A percentile compares a stretch with the other conserved stretches of the same genome.
phyloP scores from a whole-genome alignment of 495 filamentous ascomycete genomes.

The Choiromyces venosus region DNA sequence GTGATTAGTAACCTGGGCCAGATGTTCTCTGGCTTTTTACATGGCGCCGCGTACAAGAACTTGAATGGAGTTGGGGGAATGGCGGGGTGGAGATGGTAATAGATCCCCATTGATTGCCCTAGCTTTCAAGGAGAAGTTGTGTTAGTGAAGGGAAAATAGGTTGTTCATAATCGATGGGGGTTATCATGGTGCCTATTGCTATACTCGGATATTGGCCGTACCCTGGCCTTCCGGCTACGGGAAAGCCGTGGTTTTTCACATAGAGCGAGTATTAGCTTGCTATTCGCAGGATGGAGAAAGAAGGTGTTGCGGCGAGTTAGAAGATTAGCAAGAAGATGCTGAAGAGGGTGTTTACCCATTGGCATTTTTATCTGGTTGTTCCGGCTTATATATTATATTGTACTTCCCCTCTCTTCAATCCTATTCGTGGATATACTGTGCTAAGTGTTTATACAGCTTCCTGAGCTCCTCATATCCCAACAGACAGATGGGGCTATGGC shows the following conservation, averaged over 20 bases:
- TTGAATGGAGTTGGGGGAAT: constrained; percentile 45
- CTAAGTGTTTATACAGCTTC: constrained; percentile 45
- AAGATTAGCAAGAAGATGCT: constrained; percentile 45
- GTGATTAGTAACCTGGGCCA: constrained; percentile 32
- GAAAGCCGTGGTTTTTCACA: constrained; percentile 49
- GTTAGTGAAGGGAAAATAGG: constrained; percentile 29
- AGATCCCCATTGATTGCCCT: background rate
- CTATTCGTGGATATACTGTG: constrained; percentile 43
- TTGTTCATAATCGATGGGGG: constrained; percentile 52
- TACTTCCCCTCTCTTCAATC: constrained; percentile 33
- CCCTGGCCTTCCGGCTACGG: constrained; percentile 58
- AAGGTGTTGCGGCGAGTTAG: constrained; percentile 45
- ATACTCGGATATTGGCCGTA: constrained; percentile 57
- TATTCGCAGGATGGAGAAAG: constrained; percentile 47
- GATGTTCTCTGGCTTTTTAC: constrained; percentile 58
- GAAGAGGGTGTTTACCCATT: constrained; percentile 45
- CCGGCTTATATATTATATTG: constrained; percentile 46
- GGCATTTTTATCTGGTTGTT: constrained; percentile 46
- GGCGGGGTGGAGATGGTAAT: constrained; percentile 19
- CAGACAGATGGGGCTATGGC: constrained; percentile 46
- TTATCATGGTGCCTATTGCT: constrained; percentile 48
- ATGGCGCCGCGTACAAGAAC: constrained; percentile 52
- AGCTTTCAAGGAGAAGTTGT: background rate
- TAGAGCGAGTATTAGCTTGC: constrained; percentile 42
- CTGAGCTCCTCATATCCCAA: constrained; percentile 44